A percentile compares a stretch with the other conserved stretches of the same genome.
phyloP scores from a whole-genome alignment of 2,329 filamentous ascomycete genomes.

The Ascochyta clinopodiicola region DNA sequence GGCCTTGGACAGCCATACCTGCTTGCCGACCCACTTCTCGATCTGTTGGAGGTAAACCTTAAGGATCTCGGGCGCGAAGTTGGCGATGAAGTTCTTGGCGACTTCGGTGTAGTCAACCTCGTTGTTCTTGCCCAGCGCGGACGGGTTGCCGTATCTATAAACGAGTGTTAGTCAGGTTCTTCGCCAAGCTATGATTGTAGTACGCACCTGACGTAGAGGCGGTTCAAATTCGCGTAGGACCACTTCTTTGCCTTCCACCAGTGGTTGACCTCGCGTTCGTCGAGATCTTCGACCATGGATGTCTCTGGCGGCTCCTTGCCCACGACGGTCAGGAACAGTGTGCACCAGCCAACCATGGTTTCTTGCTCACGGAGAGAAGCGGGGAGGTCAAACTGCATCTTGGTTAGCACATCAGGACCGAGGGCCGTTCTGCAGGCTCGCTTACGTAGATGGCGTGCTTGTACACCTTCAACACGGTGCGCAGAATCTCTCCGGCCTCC shows the following conservation, averaged over 20 bases:
- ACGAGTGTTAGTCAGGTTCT: conserved; percentile 21
- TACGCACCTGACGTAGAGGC: conserved; percentile 84
- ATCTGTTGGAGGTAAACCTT: conserved; percentile 94
- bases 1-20: conserved; percentile 91
- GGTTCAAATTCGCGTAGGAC: conserved; percentile 97
- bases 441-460: conserved; percentile 97
- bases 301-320: conserved; percentile 81
- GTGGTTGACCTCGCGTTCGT: conserved; percentile 90
- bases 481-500: conserved; percentile 95
- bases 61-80: conserved; percentile 93
- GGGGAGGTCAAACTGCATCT: conserved; percentile 80
- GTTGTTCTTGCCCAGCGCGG: conserved; percentile 74
- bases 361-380: conserved; percentile 77
- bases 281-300: conserved; percentile 78
- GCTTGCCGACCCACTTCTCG: conserved; percentile 96
- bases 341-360: conserved; percentile 93
- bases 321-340: conserved; percentile 88
- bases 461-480: conserved; percentile 93
- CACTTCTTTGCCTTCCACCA: conserved; percentile 99
- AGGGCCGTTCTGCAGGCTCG: conserved; percentile 17
- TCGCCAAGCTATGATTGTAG: not conserved
- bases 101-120: conserved; percentile 79
- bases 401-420: conserved; percentile 25
- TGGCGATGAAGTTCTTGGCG: conserved; percentile 87
- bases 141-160: conserved; percentile 92